Conservation (phyloP, 345 rosid genomes). For the Lepidium didymum region DNA sequence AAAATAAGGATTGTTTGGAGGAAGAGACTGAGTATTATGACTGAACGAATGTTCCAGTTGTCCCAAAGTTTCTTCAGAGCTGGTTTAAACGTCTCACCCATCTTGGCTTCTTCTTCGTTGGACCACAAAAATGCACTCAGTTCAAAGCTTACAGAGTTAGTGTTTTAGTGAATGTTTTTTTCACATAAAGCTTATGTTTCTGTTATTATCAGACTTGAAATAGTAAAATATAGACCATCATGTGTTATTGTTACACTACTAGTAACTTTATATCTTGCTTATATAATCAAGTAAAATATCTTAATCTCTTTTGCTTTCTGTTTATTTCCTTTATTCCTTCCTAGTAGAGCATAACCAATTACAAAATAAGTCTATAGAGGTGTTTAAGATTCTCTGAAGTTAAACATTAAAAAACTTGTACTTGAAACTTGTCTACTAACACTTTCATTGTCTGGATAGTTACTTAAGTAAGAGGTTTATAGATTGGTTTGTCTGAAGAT, state of each 20-base stretch:
- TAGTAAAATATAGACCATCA: slow-evolving; percentile 5
- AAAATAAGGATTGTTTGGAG: slow-evolving; percentile 50
- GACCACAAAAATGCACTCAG: background rate
- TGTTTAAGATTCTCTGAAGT: too few species aligned
- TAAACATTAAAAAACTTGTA: too few species aligned
- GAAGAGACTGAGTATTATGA: slow-evolving; percentile 50
- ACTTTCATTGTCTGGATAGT: too few species aligned
- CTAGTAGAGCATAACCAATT: too few species aligned
- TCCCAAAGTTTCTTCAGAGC: slow-evolving; percentile 36
- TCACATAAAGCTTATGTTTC: background rate
- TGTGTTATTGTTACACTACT: slow-evolving; percentile 8
- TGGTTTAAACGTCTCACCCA: slow-evolving; percentile 20
- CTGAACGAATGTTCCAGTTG: slow-evolving; percentile 50
- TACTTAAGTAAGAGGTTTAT: too few species aligned
- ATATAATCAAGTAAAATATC: slow-evolving; percentile 3
- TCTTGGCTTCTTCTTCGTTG: slow-evolving; percentile 16
- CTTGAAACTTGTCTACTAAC: too few species aligned
- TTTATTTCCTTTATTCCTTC: slow-evolving; percentile 7
- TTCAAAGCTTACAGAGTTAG: background rate
- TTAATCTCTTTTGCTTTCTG: background rate
- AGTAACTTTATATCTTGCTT: slow-evolving; percentile 16
- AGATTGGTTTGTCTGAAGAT: too few species aligned
- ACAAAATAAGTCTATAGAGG: too few species aligned
- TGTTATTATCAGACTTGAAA: background rate
- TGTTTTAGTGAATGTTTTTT: background rate